These are phyloP conservation scores for Daldinia sp. DNA, from an alignment of 2,329 filamentous ascomycete genomes.

Conservation along the genomic window DNA sequence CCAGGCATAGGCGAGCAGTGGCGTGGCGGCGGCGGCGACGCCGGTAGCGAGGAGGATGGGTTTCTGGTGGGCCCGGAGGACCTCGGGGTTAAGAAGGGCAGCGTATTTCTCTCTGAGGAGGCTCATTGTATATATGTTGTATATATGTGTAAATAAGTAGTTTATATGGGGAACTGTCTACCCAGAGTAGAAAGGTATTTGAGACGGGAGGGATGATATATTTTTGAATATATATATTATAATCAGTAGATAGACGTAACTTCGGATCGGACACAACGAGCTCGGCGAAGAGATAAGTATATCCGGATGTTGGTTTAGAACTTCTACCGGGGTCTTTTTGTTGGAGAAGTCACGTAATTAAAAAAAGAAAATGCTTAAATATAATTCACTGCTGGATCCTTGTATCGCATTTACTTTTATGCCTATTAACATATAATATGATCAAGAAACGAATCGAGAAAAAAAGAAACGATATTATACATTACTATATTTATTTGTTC, in stretches of 20 bases:
- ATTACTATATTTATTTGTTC: not conserved
- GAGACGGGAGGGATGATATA: not conserved
- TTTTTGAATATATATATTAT: not conserved
- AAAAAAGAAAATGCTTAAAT: not conserved
- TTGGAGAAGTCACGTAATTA: not conserved
- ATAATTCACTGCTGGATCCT: no score
- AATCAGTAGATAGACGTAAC: not conserved
- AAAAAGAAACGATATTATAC: not conserved
- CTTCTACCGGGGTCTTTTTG: no score
- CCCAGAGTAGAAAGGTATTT: not conserved
- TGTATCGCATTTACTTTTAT: not conserved
- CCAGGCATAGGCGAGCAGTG: slow-evolving; percentile 44
- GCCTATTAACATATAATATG: not conserved
- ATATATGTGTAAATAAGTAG: not conserved
- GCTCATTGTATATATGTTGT: slow-evolving; percentile 19
- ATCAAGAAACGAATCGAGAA: not conserved
- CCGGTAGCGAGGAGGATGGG: slow-evolving; percentile 31
- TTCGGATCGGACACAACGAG: slow-evolving; percentile 1
- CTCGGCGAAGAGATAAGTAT: not conserved
- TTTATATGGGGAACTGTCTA: not conserved
- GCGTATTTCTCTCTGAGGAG: slow-evolving; percentile 24
- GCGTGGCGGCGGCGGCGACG: slow-evolving; percentile 13
- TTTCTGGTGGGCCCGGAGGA: slow-evolving; percentile 11
- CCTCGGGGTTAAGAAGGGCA: slow-evolving; percentile 2
- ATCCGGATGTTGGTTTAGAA: not conserved